Base-by-base conservation (phyloP, 192 early-diverging fungal species). In the Phlyctochytrium arcticum region DNA sequence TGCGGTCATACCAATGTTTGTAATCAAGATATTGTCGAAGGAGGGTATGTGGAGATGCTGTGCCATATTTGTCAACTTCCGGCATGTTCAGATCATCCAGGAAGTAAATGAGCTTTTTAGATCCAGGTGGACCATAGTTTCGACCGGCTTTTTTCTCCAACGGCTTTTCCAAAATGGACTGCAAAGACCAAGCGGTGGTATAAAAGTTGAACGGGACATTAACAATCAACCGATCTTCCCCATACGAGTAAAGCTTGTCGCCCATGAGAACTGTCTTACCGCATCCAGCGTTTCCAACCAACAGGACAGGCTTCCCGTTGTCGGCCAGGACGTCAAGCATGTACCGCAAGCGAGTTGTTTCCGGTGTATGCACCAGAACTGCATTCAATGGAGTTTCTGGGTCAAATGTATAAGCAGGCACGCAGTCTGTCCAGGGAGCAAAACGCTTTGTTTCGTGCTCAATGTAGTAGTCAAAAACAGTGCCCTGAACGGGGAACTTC, bases 141-240 rank as follows among this genome's bases (percentile, higher is more conserved):
- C 79, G 57, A 69, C 85, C 85, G 8, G 85, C 85, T 48, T 86
- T 86, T 66, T 86, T 86, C 61, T 86, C 85, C 4, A 86, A 56
- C 2, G 85, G 85, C 67, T 86, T 86, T 61, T 86, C 85, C 1
- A 86, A 57, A 46, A 86, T 73, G 12, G 72, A 17, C 62, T 86
- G 85, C 15, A 86, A 58, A n/a, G 80, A 78, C 72, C 75, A 77
- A 6, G 83, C 79, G 10, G 83, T 84, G 7, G 85, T 86, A 49
- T 86, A 86, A 64, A 83, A 86, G 72, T 85, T 86, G 73, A 86
- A 85, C 4, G 83, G 76, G n/a, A 86, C 81, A 51, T 86, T 86
- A 56, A 86, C 76, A 48, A 82, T 82, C 44, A 85, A 49, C 12
- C 79, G 34, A 33, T 86, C 83, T 50, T 84, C 84, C 35, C 75